A percentile compares a stretch with the other conserved stretches of the same genome.
Evolutionary conservation across 2,329 filamentous ascomycete genomes (phyloP).

Genomic region (Penicillium sp.): DNA sequence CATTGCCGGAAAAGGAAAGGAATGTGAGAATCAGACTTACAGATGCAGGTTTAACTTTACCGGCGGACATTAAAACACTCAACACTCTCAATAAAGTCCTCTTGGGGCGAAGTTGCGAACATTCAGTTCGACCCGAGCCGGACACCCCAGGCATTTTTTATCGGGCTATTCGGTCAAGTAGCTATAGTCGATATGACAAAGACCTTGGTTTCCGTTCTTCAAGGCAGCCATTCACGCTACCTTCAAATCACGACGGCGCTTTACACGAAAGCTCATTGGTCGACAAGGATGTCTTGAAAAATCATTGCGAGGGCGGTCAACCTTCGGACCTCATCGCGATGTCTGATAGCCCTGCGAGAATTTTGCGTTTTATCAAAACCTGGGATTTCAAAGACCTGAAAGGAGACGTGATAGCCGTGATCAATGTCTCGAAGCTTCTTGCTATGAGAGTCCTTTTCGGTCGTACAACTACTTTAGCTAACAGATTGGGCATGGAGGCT

Average conservation of each 20-base stretch:
- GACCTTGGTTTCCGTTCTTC: conserved; percentile 8
- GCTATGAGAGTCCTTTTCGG: conserved; percentile 8
- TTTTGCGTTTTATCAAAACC: conserved; percentile 4
- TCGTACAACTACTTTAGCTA: conserved; percentile 9
- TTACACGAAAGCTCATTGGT: conserved; percentile 9
- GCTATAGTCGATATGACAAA: conserved; percentile 6
- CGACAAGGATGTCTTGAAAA: not conserved
- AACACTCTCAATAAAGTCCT: too few relatives aligned
- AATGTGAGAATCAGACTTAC: too few relatives aligned
- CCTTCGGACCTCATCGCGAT: conserved; percentile 10
- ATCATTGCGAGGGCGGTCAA: conserved; percentile 4
- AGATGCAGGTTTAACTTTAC: too few relatives aligned
- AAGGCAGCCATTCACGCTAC: conserved; percentile 4
- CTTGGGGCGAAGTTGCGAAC: too few relatives aligned
- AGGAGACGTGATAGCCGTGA: conserved; percentile 10
- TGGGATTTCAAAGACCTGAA: conserved; percentile 5
- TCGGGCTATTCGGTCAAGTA: too few relatives aligned
- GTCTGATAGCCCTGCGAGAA: conserved; percentile 7
- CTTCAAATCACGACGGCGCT: conserved; percentile 6
- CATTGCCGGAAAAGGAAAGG: too few relatives aligned
- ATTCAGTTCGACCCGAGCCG: too few relatives aligned
- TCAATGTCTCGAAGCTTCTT: conserved; percentile 9
- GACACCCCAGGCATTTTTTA: too few relatives aligned
- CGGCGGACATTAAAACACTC: too few relatives aligned
- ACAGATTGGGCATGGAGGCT: conserved; percentile 1